These are phyloP conservation scores for Skeletonema marinoi DNA, from an alignment of 108 stramenopile genomes.

Conservation along the genomic window DNA sequence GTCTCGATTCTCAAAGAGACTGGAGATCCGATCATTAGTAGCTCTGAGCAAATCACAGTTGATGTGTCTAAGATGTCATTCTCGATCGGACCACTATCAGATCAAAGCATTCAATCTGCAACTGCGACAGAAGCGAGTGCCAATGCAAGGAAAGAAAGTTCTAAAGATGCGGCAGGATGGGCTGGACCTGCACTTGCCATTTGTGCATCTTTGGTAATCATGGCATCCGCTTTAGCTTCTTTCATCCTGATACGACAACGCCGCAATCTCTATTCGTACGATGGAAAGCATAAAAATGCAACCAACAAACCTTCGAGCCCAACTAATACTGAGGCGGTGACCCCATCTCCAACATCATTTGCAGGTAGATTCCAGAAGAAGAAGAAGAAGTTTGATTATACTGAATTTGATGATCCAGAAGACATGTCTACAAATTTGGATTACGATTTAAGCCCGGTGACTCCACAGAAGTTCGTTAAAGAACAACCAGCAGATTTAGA, in stretches of 20 bases:
- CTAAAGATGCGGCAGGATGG: conserved; percentile 3
- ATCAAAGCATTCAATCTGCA: not conserved
- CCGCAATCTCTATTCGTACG: not conserved
- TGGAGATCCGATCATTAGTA: conserved; percentile 20
- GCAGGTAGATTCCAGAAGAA: conserved; percentile 27
- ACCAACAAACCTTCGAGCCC: conserved; percentile 9
- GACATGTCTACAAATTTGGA: not conserved
- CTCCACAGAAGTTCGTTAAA: not conserved
- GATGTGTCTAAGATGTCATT: conserved; percentile 32
- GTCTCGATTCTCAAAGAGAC: conserved; percentile 19
- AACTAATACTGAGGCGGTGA: conserved; percentile 17
- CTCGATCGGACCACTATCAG: not conserved
- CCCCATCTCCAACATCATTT: conserved; percentile 33
- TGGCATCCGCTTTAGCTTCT: conserved; percentile 30
- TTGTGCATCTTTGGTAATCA: conserved; percentile 20
- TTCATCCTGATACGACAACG: conserved; percentile 21
- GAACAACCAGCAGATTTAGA: not conserved
- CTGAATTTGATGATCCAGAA: conserved; percentile 34
- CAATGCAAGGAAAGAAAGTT: not conserved
- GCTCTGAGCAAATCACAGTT: conserved; percentile 13
- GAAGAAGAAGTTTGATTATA: conserved; percentile 45
- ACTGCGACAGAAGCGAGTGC: not conserved
- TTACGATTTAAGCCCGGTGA: not conserved
- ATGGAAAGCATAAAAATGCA: conserved; percentile 5
- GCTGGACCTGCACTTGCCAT: conserved; percentile 25